Evolutionary conservation across 2,329 filamentous ascomycete genomes (phyloP).

Genomic region (Penicillium sp.): DNA sequence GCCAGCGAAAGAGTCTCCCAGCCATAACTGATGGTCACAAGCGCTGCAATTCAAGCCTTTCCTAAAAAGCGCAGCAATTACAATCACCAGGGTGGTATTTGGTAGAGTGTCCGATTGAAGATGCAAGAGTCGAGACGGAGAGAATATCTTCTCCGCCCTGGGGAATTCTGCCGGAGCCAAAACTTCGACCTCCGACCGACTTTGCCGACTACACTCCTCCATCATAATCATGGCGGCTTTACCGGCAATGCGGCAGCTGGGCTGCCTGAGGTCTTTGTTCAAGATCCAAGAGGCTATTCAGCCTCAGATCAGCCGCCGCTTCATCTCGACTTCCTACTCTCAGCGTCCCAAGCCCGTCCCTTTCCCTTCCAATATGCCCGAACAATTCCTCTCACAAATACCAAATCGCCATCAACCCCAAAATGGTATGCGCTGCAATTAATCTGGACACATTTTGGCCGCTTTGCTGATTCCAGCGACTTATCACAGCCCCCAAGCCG

Average conservation of each 20-base stretch:
- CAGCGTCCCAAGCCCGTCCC: slow-evolving; percentile 39
- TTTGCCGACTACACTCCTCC: slow-evolving; percentile 15
- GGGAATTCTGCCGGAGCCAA: slow-evolving; percentile 35
- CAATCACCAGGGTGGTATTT: neutral
- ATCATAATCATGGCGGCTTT: slow-evolving; percentile 58
- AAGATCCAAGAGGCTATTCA: slow-evolving; percentile 51
- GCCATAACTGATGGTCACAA: slow-evolving; percentile 30
- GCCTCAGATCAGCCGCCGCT: slow-evolving; percentile 45
- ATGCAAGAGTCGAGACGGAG: neutral
- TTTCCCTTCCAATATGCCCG: slow-evolving; percentile 41
- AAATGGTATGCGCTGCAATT: slow-evolving; percentile 27
- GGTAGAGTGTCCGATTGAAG: neutral
- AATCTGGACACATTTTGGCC: neutral
- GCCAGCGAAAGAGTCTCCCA: slow-evolving; percentile 37
- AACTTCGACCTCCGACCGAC: slow-evolving; percentile 20
- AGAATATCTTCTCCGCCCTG: slow-evolving; percentile 17
- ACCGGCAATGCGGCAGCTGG: slow-evolving; percentile 60
- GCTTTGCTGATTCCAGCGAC: neutral
- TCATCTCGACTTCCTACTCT: slow-evolving; percentile 49
- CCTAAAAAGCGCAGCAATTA: neutral
- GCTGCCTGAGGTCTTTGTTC: slow-evolving; percentile 64
- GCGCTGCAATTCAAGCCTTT: neutral
- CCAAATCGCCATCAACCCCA: slow-evolving; percentile 37
- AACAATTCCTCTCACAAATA: slow-evolving; percentile 43
- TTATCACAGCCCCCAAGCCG: slow-evolving; percentile 41